Conservation (phyloP, 805 yeast genomes). For the Saturnispora hagleri region DNA sequence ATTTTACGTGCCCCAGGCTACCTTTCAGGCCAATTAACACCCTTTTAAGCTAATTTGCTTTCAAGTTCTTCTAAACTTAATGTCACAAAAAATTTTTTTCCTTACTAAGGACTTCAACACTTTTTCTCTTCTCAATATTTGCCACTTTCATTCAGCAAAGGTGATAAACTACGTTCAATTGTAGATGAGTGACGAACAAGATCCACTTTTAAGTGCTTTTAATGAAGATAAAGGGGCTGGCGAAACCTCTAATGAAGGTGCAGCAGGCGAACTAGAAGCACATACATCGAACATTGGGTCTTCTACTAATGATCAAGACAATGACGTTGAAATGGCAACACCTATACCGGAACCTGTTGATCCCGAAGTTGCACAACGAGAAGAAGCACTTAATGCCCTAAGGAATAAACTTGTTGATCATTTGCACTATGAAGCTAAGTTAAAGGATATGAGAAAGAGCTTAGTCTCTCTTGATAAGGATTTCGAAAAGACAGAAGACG, state of each 20-base stretch:
- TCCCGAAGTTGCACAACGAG: conserved; percentile 34
- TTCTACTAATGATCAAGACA: conserved; percentile 4
- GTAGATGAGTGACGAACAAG: conserved; percentile 42
- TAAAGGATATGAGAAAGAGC: conserved; percentile 73
- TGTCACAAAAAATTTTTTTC: background rate
- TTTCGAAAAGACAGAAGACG: conserved; percentile 91
- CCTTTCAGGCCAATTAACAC: background rate
- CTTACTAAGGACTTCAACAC: background rate
- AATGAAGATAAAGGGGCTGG: conserved; percentile 27
- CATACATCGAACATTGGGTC: background rate
- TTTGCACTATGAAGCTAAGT: conserved; percentile 86
- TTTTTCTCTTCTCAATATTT: background rate
- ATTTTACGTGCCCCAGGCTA: conserved; percentile 27
- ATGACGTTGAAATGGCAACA: conserved; percentile 6
- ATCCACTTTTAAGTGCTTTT: conserved; percentile 69
- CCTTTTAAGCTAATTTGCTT: background rate
- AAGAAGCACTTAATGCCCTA: conserved; percentile 66
- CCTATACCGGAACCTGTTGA: conserved; percentile 11
- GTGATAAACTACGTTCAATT: background rate
- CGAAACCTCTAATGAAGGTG: background rate
- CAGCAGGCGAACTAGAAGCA: conserved; percentile 2
- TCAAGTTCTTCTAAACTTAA: background rate
- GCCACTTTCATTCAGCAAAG: background rate
- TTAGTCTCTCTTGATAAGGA: conserved; percentile 77
- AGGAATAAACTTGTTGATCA: conserved; percentile 86